Base-by-base conservation (phyloP, 2,329 filamentous ascomycete species). In the Aspergillus floridensis region DNA sequence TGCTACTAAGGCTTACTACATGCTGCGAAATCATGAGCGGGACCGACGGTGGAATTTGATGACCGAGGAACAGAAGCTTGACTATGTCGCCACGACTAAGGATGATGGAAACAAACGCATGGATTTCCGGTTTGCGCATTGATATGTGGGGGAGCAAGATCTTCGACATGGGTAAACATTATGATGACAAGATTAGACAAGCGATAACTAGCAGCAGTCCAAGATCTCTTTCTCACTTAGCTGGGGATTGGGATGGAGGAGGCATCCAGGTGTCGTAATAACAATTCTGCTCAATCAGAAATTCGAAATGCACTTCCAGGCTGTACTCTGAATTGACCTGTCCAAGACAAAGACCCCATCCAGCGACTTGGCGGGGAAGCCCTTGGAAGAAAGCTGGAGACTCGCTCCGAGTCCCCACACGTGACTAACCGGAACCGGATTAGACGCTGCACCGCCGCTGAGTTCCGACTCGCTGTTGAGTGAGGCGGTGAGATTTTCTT, bases 71-170 rank as follows among this genome's bases (percentile, higher is more conserved):
- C 65, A 75, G 53, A 64, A 67, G 50, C 11, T 63, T 0, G 55
- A 70, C 2, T 76, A 76, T 54, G 58, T 74, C 32, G 64, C 60
- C 29, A 70, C 66, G 2, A 75, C 71, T 2, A 68, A 59, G 31
- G 72, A 75, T 12, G 62, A 70, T 50, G 74, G 73, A 10, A 75
- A 71, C 52, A 71, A 70, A 58, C 62, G 74, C 24, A 50, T 75
- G 32, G 74, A 76, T 59, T 77, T 75, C 58, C 63, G 71, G 32
- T 76, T 77, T 60, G 70, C 68, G 2, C 68, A 73, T 61, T 72
- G 56, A 64, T 14, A 24, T 16, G 24, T 16, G 35, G 35, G 14
- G 31, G n/a, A 31, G 14, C 22, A 44, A 29, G 4, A 22, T 4
- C 26, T 29, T 7, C 22, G 41, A 31, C 26, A 21, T 44, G 22